phyloP scores from a whole-genome alignment of 140 eudicot genomes.

The Stevia rebaudiana region DNA sequence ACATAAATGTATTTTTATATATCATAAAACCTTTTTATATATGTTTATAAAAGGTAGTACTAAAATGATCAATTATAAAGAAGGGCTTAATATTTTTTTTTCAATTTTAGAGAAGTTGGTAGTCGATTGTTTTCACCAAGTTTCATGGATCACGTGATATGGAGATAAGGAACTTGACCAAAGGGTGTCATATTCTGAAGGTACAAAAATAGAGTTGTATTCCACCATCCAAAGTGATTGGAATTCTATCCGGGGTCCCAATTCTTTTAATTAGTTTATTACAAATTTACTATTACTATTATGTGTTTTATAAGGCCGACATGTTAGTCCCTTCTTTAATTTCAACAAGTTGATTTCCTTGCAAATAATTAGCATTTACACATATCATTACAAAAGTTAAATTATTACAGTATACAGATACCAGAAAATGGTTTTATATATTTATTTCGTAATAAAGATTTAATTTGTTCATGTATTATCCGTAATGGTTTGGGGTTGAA shows the following conservation, averaged over 20 bases:
- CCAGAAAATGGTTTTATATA: too few species aligned
- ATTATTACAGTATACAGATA: too few species aligned
- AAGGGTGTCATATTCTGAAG: constrained; percentile 34
- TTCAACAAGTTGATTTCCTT: background rate
- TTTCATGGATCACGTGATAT: constrained; percentile 26
- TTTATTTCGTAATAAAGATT: too few species aligned
- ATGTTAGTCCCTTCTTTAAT: constrained; percentile 13
- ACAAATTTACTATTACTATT: too few species aligned
- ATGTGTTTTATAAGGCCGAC: constrained; percentile 18
- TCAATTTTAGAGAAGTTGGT: constrained; percentile 19
- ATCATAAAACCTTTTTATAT: too few species aligned
- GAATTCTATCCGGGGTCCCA: constrained; percentile 24
- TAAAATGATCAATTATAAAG: too few species aligned
- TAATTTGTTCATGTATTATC: too few species aligned
- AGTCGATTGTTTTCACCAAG: constrained; percentile 9
- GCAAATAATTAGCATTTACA: too few species aligned
- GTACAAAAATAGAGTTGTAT: constrained; percentile 30
- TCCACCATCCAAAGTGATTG: constrained; percentile 39
- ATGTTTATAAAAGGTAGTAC: constrained; percentile 11
- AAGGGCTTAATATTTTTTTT: too few species aligned
- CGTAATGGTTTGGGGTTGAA: too few species aligned
- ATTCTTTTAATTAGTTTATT: background rate
- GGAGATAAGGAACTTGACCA: constrained; percentile 20
- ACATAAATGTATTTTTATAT: too few species aligned
- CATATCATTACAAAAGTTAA: too few species aligned